These are phyloP conservation scores for Hirsutella minnesotensis DNA, from an alignment of 2,329 filamentous ascomycete genomes.

Conservation along the genomic window DNA sequence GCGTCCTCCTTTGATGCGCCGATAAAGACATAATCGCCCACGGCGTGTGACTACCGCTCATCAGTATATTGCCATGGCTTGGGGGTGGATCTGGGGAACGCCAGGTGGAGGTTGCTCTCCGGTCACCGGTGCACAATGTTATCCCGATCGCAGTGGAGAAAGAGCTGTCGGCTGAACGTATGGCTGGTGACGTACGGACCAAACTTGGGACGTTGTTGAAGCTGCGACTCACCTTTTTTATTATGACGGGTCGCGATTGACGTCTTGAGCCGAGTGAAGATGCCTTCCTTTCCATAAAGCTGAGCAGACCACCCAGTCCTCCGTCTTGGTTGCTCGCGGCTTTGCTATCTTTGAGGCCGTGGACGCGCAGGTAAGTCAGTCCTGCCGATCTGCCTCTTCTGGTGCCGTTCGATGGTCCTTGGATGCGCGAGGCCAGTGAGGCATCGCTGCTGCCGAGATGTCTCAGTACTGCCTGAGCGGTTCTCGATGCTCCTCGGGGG, in stretches of 20 bases:
- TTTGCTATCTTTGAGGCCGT: conserved; percentile 57
- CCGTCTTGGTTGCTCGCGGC: conserved; percentile 54
- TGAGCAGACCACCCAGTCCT: conserved; percentile 51
- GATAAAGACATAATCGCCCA: conserved; percentile 59
- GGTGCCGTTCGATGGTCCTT: conserved; percentile 14
- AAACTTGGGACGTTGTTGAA: conserved; percentile 14
- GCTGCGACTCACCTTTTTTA: conserved; percentile 63
- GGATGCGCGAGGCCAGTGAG: conserved; percentile 21
- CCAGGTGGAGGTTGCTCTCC: not conserved
- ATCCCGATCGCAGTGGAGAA: not conserved
- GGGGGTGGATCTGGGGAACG: not conserved
- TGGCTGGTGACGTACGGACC: conserved; percentile 1
- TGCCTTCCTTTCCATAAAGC: conserved; percentile 62
- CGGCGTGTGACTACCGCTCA: conserved; percentile 55
- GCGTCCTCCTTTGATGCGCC: conserved; percentile 53
- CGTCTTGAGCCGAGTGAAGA: conserved; percentile 34
- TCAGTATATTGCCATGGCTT: conserved; percentile 30
- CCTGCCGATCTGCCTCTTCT: conserved; percentile 12
- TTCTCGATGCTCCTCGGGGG: conserved; percentile 18
- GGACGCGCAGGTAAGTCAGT: conserved; percentile 33
- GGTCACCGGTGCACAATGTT: not conserved
- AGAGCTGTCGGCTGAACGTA: not conserved
- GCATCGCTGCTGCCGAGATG: conserved; percentile 25
- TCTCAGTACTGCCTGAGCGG: conserved; percentile 31
- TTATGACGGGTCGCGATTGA: conserved; percentile 41